Evolutionary conservation across 345 rosid species (phyloP), one percentile per base, ranked within the genome.

Genomic region (Gynandropsis gynandra): DNA sequence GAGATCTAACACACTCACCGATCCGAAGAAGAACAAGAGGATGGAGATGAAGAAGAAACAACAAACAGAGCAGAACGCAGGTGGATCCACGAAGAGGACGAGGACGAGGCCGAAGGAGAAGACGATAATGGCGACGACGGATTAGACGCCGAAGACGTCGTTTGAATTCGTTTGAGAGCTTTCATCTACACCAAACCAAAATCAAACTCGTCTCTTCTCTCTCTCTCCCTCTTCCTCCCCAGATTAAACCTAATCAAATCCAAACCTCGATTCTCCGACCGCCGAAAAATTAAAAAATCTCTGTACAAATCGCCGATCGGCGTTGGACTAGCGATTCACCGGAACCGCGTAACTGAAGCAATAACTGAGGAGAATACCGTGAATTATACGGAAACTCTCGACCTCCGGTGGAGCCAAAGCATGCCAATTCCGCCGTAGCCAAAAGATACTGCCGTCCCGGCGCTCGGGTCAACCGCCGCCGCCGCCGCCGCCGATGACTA

Each of bases 1-100:
- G 7, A 62, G 45, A 40, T 12, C 9, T 9, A 42, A 56, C 36
- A 41, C 72, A 77, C 87, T 81, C 70, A 82, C 95, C 92, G 84
- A 77, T 82, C 85, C 45, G 85, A 79, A 59, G 81, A 77, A 35
- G 81, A 81, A 65, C 76, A 74, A 63, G 79, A 73, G 62, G 85
- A 80, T 7, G 95, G 92, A 33, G 97, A 80, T 20, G 97, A 83
- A 59, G 89, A 83, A 64, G 78, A 67, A 61, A 78, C 89, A 52
- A 89, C 64, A 61, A 82, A 77, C 18, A 87, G 75, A 32, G 83
- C 92, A 63, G 96, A 87, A 55, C 98, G 98, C 81, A 90, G 71
- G 56, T 82, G 89, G 70, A 74, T 58, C 98, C 98, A 90, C 37
- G 95, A 78, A 19, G 88, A 80, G 0, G 79, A 76, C 0, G 69